phyloP scores from a whole-genome alignment of 768 basidiomycete species.

The Amanita molliuscula region DNA sequence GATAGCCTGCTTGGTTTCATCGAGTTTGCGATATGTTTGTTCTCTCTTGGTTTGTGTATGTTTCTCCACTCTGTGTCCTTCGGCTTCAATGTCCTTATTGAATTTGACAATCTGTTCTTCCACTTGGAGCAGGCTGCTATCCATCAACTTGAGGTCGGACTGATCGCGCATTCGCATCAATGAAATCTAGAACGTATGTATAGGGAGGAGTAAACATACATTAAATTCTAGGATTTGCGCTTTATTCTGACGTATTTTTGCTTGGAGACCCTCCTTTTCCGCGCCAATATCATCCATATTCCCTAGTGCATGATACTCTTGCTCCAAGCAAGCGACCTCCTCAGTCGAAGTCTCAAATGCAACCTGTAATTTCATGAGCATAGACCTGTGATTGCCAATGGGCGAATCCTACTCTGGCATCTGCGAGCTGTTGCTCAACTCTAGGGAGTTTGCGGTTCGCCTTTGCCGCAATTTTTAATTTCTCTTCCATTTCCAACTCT shows the following conservation, averaged over 20 bases:
- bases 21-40: slow-evolving; percentile 40
- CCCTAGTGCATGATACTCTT: slow-evolving; percentile 19
- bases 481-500: slow-evolving; percentile 40
- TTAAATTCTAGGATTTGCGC: slow-evolving; percentile 28
- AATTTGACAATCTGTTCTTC: slow-evolving; percentile 26
- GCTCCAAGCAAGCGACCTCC: slow-evolving; percentile 21
- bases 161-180: slow-evolving; percentile 15
- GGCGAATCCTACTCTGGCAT: slow-evolving; percentile 22
- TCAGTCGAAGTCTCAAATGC: slow-evolving; percentile 20
- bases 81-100: slow-evolving; percentile 40
- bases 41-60: slow-evolving; percentile 57
- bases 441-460: slow-evolving; percentile 24
- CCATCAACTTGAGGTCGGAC: slow-evolving; percentile 44
- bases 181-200: background rate
- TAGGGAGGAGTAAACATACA: slow-evolving; percentile 18
- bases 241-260: slow-evolving; percentile 37
- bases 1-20: slow-evolving; percentile 31
- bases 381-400: background rate
- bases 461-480: slow-evolving; percentile 26
- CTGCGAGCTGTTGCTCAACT: slow-evolving; percentile 22
- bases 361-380: slow-evolving; percentile 13
- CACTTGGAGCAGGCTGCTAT: slow-evolving; percentile 21
- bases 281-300: slow-evolving; percentile 20
- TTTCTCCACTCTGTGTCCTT: slow-evolving; percentile 40
- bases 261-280: slow-evolving; percentile 35